A percentile compares a stretch with the other conserved stretches of the same genome.
phyloP scores from a whole-genome alignment of 2,329 filamentous ascomycete species.

The Fonsecaea multimorphosa region DNA sequence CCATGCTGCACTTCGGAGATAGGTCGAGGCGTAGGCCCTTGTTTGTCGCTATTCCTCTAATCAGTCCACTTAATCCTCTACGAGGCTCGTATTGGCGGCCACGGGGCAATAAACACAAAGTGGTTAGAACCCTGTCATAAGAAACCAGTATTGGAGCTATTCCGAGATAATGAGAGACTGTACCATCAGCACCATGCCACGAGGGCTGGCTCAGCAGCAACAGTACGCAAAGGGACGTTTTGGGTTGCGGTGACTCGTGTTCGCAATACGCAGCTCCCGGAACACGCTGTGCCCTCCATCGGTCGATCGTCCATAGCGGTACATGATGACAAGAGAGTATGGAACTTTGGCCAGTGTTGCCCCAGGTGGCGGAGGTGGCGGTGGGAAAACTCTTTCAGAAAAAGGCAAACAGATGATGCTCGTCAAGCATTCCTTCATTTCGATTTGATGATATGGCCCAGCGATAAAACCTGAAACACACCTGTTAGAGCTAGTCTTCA shows the following conservation, averaged over 20 bases:
- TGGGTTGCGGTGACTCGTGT: neutral
- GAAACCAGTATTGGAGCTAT: neutral
- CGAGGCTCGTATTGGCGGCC: neutral
- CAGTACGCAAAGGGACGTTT: neutral
- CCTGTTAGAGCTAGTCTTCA: conserved; percentile 10
- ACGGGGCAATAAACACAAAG: neutral
- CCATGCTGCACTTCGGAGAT: neutral
- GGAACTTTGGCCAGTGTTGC: neutral
- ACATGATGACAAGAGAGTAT: neutral
- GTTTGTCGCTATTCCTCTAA: neutral
- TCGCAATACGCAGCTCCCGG: neutral
- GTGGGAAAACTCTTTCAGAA: neutral
- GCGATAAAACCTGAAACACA: conserved; percentile 10
- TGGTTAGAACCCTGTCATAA: neutral
- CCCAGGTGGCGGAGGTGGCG: neutral
- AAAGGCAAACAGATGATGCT: neutral
- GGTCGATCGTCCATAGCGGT: neutral
- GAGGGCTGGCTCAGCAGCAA: neutral
- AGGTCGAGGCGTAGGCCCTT: neutral
- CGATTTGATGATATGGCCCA: conserved; percentile 11
- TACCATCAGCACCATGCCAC: neutral
- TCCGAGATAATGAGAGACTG: neutral
- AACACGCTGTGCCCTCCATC: neutral
- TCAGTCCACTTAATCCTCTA: neutral
- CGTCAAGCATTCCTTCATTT: neutral